Conservation (phyloP, 2,329 filamentous ascomycete genomes). For the Hypoxylon sp. region DNA sequence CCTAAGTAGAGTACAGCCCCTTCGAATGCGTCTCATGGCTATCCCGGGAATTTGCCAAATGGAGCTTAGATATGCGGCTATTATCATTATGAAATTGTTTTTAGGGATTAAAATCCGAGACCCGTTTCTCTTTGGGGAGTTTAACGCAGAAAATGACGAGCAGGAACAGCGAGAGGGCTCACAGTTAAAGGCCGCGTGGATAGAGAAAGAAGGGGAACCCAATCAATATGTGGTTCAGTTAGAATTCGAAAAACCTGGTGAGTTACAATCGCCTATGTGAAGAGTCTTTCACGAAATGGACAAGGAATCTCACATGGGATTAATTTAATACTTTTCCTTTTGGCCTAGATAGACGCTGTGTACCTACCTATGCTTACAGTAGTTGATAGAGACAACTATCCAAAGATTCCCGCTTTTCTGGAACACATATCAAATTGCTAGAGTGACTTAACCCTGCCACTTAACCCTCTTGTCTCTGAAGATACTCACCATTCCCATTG, state of each 20-base stretch:
- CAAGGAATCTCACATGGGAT: background rate
- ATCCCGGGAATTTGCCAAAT: slow-evolving; percentile 22
- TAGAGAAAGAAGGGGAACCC: background rate
- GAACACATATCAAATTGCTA: background rate
- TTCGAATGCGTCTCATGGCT: slow-evolving; percentile 32
- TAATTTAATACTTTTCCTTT: background rate
- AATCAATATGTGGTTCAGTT: background rate
- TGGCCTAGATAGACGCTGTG: background rate
- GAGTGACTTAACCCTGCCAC: slow-evolving; percentile 57
- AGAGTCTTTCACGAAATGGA: background rate
- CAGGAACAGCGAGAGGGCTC: background rate
- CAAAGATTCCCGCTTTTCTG: background rate
- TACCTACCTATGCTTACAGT: background rate
- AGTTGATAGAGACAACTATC: background rate
- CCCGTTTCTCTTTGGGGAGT: background rate
- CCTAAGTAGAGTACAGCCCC: slow-evolving; percentile 18
- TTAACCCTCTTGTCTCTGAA: slow-evolving; percentile 61
- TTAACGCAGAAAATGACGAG: background rate
- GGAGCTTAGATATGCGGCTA: slow-evolving; percentile 43
- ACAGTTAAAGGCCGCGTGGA: background rate
- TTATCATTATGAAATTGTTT: slow-evolving; percentile 47
- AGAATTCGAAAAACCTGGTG: background rate
- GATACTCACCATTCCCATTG: slow-evolving; percentile 64
- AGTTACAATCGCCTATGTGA: too few species aligned
- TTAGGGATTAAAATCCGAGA: slow-evolving; percentile 39